Conservation (phyloP, 164 flowering plant genomes). For the Chloranthus sessilifolius region DNA sequence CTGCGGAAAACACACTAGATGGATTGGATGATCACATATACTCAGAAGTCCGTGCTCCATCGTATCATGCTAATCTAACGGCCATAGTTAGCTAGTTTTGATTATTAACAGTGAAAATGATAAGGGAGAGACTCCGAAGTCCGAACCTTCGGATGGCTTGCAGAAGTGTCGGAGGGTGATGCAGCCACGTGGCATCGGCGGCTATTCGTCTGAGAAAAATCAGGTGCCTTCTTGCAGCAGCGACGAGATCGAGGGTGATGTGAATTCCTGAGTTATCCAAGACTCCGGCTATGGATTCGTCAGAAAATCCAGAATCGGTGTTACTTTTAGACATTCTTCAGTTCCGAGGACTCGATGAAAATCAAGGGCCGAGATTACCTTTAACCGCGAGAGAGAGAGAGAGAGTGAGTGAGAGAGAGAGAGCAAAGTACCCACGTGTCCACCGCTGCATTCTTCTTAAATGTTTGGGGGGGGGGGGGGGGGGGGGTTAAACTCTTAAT, state of each 20-base stretch:
- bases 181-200: slow-evolving; percentile 58
- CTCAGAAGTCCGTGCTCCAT: too few relatives aligned
- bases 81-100: too few relatives aligned
- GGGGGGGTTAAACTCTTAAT: too few relatives aligned
- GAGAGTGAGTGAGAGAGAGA: too few relatives aligned
- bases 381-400: too few relatives aligned
- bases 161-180: slow-evolving; percentile 30
- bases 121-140: too few relatives aligned
- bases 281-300: neutral
- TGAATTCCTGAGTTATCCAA: slow-evolving; percentile 1
- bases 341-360: neutral
- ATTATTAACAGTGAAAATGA: too few relatives aligned
- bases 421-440: too few relatives aligned
- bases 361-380: too few relatives aligned
- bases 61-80: neutral
- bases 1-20: slow-evolving; percentile 28
- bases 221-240: slow-evolving; percentile 58
- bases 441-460: too few relatives aligned
- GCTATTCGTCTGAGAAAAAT: slow-evolving; percentile 48
- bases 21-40: neutral
- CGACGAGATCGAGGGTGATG: slow-evolving; percentile 63
- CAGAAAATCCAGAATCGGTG: neutral
- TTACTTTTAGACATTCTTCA: neutral
- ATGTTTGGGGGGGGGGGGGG: too few relatives aligned
- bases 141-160: slow-evolving; percentile 68